Evolutionary conservation across 805 yeast species (phyloP).

Genomic region (Jamesozyma piceae): DNA sequence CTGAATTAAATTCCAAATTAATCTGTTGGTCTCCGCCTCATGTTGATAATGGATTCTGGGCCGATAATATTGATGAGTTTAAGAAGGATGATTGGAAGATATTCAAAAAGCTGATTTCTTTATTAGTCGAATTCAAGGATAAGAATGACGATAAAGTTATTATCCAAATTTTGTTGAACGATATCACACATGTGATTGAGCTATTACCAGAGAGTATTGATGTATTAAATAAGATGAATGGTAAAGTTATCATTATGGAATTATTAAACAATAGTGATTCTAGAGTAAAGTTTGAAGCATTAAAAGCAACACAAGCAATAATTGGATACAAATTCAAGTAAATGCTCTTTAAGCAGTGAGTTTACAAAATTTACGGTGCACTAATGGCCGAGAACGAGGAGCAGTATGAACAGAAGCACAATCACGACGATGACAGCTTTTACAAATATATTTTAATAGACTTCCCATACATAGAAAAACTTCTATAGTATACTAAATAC

Average conservation of each 20-base stretch:
- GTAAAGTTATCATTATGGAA: conserved; percentile 76
- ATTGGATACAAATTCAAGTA: conserved; percentile 64
- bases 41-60: conserved; percentile 80
- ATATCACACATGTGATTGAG: conserved; percentile 52
- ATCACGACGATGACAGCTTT: too few relatives aligned
- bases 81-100: conserved; percentile 69
- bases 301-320: conserved; percentile 88
- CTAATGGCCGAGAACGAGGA: too few relatives aligned
- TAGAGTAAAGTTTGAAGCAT: conserved; percentile 88
- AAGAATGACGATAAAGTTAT: conserved; percentile 29
- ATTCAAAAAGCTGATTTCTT: conserved; percentile 49
- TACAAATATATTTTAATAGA: too few relatives aligned
- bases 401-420: too few relatives aligned
- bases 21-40: conserved; percentile 91
- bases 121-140: conserved; percentile 34
- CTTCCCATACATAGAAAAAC: too few relatives aligned
- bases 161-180: conserved; percentile 58
- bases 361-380: too few relatives aligned
- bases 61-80: conserved; percentile 67
- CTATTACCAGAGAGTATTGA: conserved; percentile 45
- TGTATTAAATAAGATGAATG: conserved; percentile 44
- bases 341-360: too few relatives aligned
- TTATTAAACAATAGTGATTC: conserved; percentile 71
- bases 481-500: too few relatives aligned
- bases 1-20: conserved; percentile 71